A percentile compares a stretch with the other conserved stretches of the same genome.
These are phyloP conservation scores for Talaromyces sp. DNA, from an alignment of 2,329 filamentous ascomycete genomes.

Conservation along the genomic window DNA sequence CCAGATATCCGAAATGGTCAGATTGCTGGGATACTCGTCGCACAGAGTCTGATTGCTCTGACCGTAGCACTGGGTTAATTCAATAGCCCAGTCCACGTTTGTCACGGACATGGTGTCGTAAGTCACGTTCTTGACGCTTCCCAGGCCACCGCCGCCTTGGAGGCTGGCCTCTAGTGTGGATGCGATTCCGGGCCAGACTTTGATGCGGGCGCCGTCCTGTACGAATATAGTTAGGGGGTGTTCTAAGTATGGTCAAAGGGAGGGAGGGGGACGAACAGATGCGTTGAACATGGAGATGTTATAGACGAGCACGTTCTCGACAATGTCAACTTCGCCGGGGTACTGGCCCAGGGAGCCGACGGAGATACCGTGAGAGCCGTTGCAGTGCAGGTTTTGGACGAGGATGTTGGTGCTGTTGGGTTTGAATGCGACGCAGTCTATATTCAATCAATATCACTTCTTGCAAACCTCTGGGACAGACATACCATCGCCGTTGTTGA, in stretches of 20 bases:
- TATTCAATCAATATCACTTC: constrained; percentile 8
- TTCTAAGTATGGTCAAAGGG: constrained; percentile 36
- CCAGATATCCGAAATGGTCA: constrained; percentile 12
- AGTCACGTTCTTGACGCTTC: constrained; percentile 65
- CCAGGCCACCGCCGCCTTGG: constrained; percentile 64
- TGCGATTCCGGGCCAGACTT: constrained; percentile 65
- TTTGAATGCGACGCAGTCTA: constrained; percentile 71
- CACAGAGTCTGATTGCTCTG: constrained; percentile 63
- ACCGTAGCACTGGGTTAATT: constrained; percentile 65
- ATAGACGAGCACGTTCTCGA: constrained; percentile 66
- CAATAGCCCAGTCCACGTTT: constrained; percentile 65
- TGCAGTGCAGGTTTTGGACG: constrained; percentile 66
- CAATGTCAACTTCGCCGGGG: constrained; percentile 61
- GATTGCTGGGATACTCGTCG: constrained; percentile 49
- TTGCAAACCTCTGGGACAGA: background rate
- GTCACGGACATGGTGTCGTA: constrained; percentile 61
- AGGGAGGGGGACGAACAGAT: constrained; percentile 33
- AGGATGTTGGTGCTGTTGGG: constrained; percentile 69
- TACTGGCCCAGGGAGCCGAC: constrained; percentile 73
- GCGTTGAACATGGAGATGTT: constrained; percentile 61
- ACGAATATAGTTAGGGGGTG: constrained; percentile 26
- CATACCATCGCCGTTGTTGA: constrained; percentile 62
- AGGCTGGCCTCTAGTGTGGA: constrained; percentile 59
- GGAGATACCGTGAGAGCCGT: constrained; percentile 69
- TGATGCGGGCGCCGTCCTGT: constrained; percentile 67